A percentile compares a stretch with the other conserved stretches of the same genome.
These are phyloP conservation scores for Hyaloscypha finlandica DNA, from an alignment of 495 filamentous ascomycete genomes.

Conservation along the genomic window DNA sequence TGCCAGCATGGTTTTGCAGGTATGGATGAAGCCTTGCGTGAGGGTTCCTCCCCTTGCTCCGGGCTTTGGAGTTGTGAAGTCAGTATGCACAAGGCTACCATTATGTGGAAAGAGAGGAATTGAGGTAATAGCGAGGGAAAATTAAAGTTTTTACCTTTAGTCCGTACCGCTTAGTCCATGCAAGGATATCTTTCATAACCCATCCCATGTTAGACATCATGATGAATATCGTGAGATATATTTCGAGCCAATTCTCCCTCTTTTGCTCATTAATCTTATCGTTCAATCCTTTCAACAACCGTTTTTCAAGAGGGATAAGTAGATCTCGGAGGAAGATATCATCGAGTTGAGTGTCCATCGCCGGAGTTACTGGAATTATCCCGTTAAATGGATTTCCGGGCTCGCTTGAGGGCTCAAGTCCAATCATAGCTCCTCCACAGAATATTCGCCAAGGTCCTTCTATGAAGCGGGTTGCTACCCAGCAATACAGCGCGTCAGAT, in stretches of 20 bases:
- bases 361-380: conserved; percentile 2
- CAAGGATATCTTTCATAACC: conserved; percentile 2
- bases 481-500: conserved; percentile 4
- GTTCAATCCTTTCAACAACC: background rate
- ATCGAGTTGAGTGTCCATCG: conserved; percentile 5
- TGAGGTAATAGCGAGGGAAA: background rate
- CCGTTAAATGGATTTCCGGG: conserved; percentile 5
- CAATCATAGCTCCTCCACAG: conserved; percentile 2
- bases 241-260: conserved; percentile 7
- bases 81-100: background rate
- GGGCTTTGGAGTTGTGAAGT: background rate
- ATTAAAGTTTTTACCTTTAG: background rate
- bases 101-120: background rate
- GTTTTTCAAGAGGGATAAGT: background rate
- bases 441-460: conserved; percentile 5
- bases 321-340: conserved; percentile 4
- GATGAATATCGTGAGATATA: conserved; percentile 7
- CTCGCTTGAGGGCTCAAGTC: background rate
- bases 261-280: conserved; percentile 4
- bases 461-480: conserved; percentile 5
- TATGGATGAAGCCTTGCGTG: conserved; percentile 2
- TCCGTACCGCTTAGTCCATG: background rate
- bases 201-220: conserved; percentile 8
- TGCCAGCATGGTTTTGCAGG: background rate
- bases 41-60: conserved; percentile 1